Evolutionary conservation across 441 rosid species (phyloP).

Genomic region (Corymbia calophylla): DNA sequence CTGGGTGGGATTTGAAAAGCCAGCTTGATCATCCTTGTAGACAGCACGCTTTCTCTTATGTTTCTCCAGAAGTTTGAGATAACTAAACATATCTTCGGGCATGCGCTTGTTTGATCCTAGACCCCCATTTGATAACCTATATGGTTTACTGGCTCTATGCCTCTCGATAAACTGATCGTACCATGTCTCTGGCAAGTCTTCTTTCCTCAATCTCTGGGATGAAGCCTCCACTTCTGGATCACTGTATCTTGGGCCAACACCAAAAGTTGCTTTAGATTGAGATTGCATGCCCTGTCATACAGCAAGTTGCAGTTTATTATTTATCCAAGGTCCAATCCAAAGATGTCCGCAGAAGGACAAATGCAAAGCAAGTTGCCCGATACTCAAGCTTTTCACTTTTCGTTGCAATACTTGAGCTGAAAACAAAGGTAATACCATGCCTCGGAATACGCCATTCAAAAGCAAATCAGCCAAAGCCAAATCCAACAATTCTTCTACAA

Average conservation of each 20-base stretch:
- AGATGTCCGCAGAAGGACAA: background rate
- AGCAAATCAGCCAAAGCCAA: background rate
- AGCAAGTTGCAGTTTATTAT: background rate
- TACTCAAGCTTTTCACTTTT: background rate
- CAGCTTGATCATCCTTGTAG: conserved; percentile 34
- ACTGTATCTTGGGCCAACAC: conserved; percentile 35
- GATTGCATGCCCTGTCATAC: conserved; percentile 17
- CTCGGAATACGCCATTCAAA: background rate
- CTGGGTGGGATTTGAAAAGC: conserved; percentile 18
- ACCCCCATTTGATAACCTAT: conserved; percentile 42
- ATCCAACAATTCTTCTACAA: background rate
- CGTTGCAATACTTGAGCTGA: background rate
- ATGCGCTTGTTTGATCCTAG: conserved; percentile 63
- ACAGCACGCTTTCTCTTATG: conserved; percentile 70
- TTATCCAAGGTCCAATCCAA: background rate
- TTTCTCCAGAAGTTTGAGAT: conserved; percentile 44
- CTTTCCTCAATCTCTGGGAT: conserved; percentile 57
- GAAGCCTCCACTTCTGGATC: conserved; percentile 49
- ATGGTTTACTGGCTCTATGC: conserved; percentile 44
- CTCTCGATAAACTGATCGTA: conserved; percentile 69
- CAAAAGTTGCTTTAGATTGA: conserved; percentile 35
- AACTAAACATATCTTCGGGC: conserved; percentile 66
- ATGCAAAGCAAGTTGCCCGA: background rate
- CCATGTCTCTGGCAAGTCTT: conserved; percentile 85
- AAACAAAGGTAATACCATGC: background rate